Base-by-base conservation (phyloP, 2,329 filamentous ascomycete species). In the Boeremia exigua region DNA sequence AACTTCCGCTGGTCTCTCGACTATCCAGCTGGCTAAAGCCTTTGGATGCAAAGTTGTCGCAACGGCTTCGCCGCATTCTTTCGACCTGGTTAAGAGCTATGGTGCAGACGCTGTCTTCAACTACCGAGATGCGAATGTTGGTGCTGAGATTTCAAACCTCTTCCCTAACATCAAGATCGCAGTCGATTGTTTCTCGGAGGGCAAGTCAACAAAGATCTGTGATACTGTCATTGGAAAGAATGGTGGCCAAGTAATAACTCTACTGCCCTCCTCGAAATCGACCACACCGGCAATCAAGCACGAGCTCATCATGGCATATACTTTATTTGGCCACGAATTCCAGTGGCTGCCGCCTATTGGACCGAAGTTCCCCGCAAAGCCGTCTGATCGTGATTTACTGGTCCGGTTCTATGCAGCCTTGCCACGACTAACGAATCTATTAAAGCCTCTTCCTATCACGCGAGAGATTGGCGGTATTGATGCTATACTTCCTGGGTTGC, bases 111-210 rank as follows among this genome's bases (percentile, higher is more conserved):
- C 38, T 28, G 47, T 58, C 34, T 47, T 59, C 62, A 77, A 83
- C 66, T 83, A 84, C 70, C 44, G 29, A 25, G 39, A 49, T 9
- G 7, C 30, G 2, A 37, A 36, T 9, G 51, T 38, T 1, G 51
- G 15, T 14, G 6, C 43, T 17, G 19, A 60, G 0, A 58, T 62
- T 8, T 27, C 30, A 8, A 54, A 47, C 15, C 9, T 11, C 5
- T 30, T 47, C 25, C 70, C 70, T 19, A 38, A 62, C 27, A 72
- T 75, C n/a, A 53, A 49, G 2, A 53, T 59, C 19, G 72, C 69
- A 0, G 61, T 75, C 6, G 72, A 75, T 58, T 73, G 72, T 51
- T 70, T 68, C 42, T 71, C 68, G 2, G 72, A 75, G 34, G 66
- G 67, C 7, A 56, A 63, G 2, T 75, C 74, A 3, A 62, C 62